Evolutionary conservation across 495 filamentous ascomycete genomes (phyloP), one percentile per base, ranked within the genome.

Genomic region (Tricharina praecox): DNA sequence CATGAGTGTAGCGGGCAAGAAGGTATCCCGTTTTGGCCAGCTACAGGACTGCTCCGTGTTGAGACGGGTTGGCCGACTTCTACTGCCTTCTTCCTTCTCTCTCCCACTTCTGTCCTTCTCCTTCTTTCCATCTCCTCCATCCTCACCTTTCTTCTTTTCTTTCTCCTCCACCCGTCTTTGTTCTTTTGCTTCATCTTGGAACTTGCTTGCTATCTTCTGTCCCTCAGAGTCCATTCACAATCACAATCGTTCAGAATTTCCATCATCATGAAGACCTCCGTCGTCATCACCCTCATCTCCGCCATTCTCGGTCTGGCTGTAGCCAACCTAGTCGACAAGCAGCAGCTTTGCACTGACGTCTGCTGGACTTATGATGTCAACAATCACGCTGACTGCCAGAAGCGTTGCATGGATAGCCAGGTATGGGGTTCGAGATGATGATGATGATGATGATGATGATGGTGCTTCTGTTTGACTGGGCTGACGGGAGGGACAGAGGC

Each of bases 311-410:
- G 21, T 13, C 7, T 18, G 9, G 40, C 40, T 26, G 23, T 20
- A 43, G 21, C 24, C 20, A 13, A 24, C 11, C 1, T 11, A 13
- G n/a, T 25, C 4, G 28, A 32, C n/a, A 46, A 46, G 43, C 43
- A 34, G 43, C 24, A 20, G 8, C 4, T 46, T 13, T 46, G 43
- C 26, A 19, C 24, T 8, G 43, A 46, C 8, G 43, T 46, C 43
- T 46, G 43, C 15, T 46, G 43, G 43, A 18, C 24, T 5, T 23
- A 20, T 21, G 43, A 46, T 23, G 26, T 33, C 30, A n/a, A 8
- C 15, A 46, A 46, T 19, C n/a, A n/a, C 30, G 43, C 32, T 8
- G 43, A 7, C 15, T 46, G 43, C 30, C n/a, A 46, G 19, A 34
- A 32, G 2, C 1, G 24, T 13, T 46, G 43, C 23, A 33, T 32